phyloP scores from a whole-genome alignment of 2,329 filamentous ascomycete genomes.

The Fusarium paranaense region DNA sequence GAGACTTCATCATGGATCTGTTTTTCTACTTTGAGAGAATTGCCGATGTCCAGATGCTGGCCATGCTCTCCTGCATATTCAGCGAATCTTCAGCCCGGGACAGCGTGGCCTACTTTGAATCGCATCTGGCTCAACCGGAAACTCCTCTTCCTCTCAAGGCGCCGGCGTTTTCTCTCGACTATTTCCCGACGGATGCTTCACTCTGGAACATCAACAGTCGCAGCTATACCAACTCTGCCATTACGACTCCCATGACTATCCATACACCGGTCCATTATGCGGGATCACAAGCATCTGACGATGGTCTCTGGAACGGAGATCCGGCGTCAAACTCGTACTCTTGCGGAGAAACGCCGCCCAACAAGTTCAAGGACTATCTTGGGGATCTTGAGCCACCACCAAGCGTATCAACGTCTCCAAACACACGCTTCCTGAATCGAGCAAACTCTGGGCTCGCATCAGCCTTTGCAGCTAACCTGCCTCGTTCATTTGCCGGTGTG shows the following conservation, averaged over 20 bases:
- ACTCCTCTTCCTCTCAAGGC: slow-evolving; percentile 74
- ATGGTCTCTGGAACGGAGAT: slow-evolving; percentile 64
- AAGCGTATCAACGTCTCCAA: slow-evolving; percentile 70
- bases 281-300: slow-evolving; percentile 69
- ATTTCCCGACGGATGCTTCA: slow-evolving; percentile 70
- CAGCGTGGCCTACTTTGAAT: slow-evolving; percentile 67
- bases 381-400: slow-evolving; percentile 61
- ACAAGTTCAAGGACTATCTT: slow-evolving; percentile 59
- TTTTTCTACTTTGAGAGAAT: slow-evolving; percentile 72
- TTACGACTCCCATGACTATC: slow-evolving; percentile 68
- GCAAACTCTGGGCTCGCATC: slow-evolving; percentile 67
- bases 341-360: slow-evolving; percentile 71
- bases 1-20: slow-evolving; percentile 70
- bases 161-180: slow-evolving; percentile 74
- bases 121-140: slow-evolving; percentile 67
- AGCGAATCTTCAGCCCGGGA: slow-evolving; percentile 69
- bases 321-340: slow-evolving; percentile 69
- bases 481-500: slow-evolving; percentile 56
- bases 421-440: slow-evolving; percentile 63
- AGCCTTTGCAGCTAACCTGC: slow-evolving; percentile 66
- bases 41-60: slow-evolving; percentile 76
- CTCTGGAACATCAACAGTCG: slow-evolving; percentile 64
- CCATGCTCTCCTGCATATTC: slow-evolving; percentile 78
- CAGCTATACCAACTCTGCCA: slow-evolving; percentile 65
- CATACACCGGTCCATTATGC: slow-evolving; percentile 67